Conservation (phyloP, 2,329 filamentous ascomycete genomes). For the Septoria linicola region DNA sequence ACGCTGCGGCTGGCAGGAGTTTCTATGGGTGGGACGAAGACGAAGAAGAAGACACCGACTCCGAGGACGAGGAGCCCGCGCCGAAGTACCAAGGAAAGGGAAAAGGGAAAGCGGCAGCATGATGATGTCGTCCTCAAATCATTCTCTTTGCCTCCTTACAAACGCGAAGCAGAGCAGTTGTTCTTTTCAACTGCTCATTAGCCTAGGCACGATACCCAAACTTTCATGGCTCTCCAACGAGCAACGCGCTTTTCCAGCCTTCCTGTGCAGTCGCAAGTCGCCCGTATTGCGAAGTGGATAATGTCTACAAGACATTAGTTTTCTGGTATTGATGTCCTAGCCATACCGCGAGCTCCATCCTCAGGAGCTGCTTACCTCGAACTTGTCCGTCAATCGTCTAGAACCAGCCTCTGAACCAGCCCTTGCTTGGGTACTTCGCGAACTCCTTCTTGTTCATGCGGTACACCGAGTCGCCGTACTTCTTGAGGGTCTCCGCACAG, state of each 20-base stretch:
- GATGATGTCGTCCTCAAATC: background rate
- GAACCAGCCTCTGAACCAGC: slow-evolving; percentile 9
- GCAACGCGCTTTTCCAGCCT: too few species aligned
- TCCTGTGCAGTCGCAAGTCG: too few species aligned
- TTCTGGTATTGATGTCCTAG: too few species aligned
- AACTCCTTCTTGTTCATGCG: slow-evolving; percentile 6
- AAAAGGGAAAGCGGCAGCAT: slow-evolving; percentile 38
- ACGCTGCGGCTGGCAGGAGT: slow-evolving; percentile 41
- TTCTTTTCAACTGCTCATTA: too few species aligned
- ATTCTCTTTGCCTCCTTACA: background rate
- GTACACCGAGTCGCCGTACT: slow-evolving; percentile 9
- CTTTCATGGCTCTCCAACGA: background rate
- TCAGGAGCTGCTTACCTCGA: background rate
- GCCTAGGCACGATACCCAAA: slow-evolving; percentile 4
- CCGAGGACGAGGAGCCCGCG: slow-evolving; percentile 43
- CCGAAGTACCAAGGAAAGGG: slow-evolving; percentile 44
- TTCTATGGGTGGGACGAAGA: slow-evolving; percentile 78
- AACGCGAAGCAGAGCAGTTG: background rate
- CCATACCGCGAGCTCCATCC: too few species aligned
- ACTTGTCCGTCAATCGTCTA: background rate
- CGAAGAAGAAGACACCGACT: slow-evolving; percentile 47
- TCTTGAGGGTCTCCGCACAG: slow-evolving; percentile 6
- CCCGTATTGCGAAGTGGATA: too few species aligned
- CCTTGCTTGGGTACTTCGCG: background rate
- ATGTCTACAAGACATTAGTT: too few species aligned